Evolutionary conservation across 225 moss, liverwort and hornwort genomes (phyloP).

Genomic region (Climacium dendroides): DNA sequence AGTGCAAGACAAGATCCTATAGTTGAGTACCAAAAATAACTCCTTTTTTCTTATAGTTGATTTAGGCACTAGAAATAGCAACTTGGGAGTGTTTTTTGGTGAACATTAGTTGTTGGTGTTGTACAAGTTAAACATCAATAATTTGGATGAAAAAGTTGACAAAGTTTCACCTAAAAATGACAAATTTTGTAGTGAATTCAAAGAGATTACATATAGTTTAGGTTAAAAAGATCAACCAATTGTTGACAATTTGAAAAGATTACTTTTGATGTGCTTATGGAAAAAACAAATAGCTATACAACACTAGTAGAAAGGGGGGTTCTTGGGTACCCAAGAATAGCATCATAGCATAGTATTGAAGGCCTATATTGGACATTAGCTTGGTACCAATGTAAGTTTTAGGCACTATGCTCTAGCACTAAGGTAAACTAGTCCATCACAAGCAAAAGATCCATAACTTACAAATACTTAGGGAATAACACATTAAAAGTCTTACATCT

Average conservation of each 20-base stretch:
- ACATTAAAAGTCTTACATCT: background rate
- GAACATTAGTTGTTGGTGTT: background rate
- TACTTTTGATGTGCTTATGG: background rate
- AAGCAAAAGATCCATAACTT: background rate
- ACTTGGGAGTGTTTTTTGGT: rapidly evolving
- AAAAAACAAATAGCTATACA: background rate
- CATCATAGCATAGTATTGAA: rapidly evolving
- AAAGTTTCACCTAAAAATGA: background rate
- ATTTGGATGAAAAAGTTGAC: background rate
- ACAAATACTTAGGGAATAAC: rapidly evolving
- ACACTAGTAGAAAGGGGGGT: background rate
- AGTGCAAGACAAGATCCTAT: background rate
- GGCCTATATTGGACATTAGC: background rate
- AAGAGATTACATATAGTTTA: rapidly evolving
- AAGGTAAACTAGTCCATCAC: rapidly evolving
- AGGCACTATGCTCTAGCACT: background rate
- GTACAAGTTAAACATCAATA: background rate
- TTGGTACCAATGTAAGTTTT: rapidly evolving
- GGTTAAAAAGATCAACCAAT: background rate
- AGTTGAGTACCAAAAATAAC: too few relatives aligned
- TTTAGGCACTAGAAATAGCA: background rate
- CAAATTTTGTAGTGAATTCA: background rate
- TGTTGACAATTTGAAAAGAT: rapidly evolving
- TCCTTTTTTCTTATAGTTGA: rapidly evolving
- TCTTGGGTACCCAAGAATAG: rapidly evolving